Percentiles rank a stretch among this genome's conserved stretches.
These are phyloP conservation scores for Aureobasidium pullulans DNA, from an alignment of 2,329 filamentous ascomycete species.

Conservation along the genomic window DNA sequence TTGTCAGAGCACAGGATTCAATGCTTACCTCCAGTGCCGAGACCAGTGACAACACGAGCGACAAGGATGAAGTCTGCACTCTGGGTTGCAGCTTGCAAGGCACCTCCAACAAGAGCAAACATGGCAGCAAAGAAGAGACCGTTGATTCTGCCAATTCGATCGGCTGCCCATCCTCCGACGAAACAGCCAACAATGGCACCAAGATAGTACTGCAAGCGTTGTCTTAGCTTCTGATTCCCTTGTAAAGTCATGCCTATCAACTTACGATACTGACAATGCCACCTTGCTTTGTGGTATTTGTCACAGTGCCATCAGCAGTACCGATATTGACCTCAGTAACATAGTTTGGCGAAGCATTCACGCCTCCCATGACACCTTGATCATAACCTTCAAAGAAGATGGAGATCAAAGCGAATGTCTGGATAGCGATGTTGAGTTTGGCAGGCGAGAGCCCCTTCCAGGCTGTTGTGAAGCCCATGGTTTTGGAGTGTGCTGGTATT, in stretches of 20 bases:
- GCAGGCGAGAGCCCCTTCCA: slow-evolving; percentile 38
- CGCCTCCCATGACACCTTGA: slow-evolving; percentile 48
- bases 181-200: slow-evolving; percentile 46
- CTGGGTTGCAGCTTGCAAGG: slow-evolving; percentile 40
- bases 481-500: not conserved
- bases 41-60: slow-evolving; percentile 44
- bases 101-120: slow-evolving; percentile 44
- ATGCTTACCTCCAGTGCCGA: slow-evolving; percentile 42
- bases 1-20: not conserved
- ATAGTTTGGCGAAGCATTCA: slow-evolving; percentile 39
- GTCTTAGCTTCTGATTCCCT: not conserved
- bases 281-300: slow-evolving; percentile 43
- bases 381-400: slow-evolving; percentile 44
- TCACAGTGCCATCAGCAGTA: slow-evolving; percentile 37
- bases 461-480: slow-evolving; percentile 34
- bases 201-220: slow-evolving; percentile 38
- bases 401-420: slow-evolving; percentile 27
- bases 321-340: slow-evolving; percentile 41
- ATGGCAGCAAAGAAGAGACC: slow-evolving; percentile 41
- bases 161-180: slow-evolving; percentile 43
- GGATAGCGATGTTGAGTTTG: slow-evolving; percentile 35
- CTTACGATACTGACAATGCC: slow-evolving; percentile 42
- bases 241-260: not conserved
- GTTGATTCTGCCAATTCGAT: slow-evolving; percentile 47
- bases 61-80: slow-evolving; percentile 43